phyloP scores from a whole-genome alignment of 2,329 filamentous ascomycete species.

The Neurospora sp. region DNA sequence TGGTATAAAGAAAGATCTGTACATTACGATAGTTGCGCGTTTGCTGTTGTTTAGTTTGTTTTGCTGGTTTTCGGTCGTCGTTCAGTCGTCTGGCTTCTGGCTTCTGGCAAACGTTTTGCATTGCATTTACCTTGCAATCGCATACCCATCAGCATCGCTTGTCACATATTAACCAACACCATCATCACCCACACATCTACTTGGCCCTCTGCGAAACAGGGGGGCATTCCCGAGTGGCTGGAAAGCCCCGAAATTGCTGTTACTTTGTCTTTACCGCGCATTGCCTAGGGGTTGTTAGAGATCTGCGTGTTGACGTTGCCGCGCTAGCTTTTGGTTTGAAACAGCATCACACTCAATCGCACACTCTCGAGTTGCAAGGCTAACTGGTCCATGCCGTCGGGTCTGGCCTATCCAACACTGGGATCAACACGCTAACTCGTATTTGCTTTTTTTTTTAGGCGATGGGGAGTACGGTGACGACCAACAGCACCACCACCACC shows the following conservation, averaged over 20 bases:
- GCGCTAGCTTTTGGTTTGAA: not conserved
- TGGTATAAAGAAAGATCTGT: constrained; percentile 38
- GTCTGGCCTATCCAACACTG: not conserved
- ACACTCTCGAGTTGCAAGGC: not conserved
- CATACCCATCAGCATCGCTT: constrained; percentile 27
- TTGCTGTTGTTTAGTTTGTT: constrained; percentile 29
- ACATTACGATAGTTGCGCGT: constrained; percentile 43
- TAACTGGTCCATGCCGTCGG: not conserved
- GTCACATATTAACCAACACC: constrained; percentile 22
- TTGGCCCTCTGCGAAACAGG: not conserved
- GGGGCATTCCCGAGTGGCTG: not conserved
- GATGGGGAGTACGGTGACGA: constrained; percentile 51
- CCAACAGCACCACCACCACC: constrained; percentile 53
- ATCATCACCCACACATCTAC: constrained; percentile 16
- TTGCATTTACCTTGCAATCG: constrained; percentile 23
- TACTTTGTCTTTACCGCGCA: not conserved
- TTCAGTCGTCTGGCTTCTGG: constrained; percentile 29
- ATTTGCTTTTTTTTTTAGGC: constrained; percentile 33
- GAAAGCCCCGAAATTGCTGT: not conserved
- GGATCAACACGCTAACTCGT: constrained; percentile 12
- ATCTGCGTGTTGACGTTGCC: not conserved
- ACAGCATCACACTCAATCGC: constrained; percentile 1
- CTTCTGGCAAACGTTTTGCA: constrained; percentile 27
- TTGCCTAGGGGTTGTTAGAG: not conserved
- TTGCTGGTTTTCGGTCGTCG: constrained; percentile 32